Evolutionary conservation across 2,329 filamentous ascomycete species (phyloP), one percentile per base, ranked within the genome.

Genomic region (Nothophoma quercina): DNA sequence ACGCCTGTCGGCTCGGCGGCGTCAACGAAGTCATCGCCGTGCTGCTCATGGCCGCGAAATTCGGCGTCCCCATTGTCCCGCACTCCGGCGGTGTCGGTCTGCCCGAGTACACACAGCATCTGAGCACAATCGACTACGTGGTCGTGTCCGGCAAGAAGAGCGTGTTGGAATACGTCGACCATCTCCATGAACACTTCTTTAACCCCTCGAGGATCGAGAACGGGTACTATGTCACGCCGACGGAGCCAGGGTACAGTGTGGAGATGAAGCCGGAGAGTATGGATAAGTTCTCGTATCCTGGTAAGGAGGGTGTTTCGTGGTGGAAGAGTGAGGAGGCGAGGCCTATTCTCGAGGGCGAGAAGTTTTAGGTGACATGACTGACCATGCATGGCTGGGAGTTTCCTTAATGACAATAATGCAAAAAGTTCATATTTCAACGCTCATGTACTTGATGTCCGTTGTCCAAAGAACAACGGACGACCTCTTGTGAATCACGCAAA

Each of bases 21-120:
- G 90, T 96, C 36, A 96, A 96, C 77, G 92, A 96, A 77, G 91
- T 93, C 21, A 82, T 96, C 19, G 91, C 92, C n/a, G 91, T 96
- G 32, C 77, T 96, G 28, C 83, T 96, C 34, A 88, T 96, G 78
- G 92, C 92, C 15, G 87, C 85, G 69, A 91, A 92, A 78, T 88
- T 86, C 71, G 81, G 82, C 44, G 83, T 96, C 3, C 92, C 92
- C 12, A 88, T 96, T 62, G 91, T 96, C 5, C 92, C 93, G 1
- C 92, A 96, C 78, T 91, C 87, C 0, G 92, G 93, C 16, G 92
- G 92, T 61, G 92, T 97, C 2, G 93, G 92, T 5, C 81, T 97
- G 58, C 91, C 92, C 29, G 93, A 97, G 77, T 96, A 96, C 79
- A 96, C 93, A 0, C 91, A 96, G 79, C 92, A 96, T 76, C 77